Base-by-base conservation (phyloP, 169 alveolate species). In the Plasmodium gallinaceum region DNA sequence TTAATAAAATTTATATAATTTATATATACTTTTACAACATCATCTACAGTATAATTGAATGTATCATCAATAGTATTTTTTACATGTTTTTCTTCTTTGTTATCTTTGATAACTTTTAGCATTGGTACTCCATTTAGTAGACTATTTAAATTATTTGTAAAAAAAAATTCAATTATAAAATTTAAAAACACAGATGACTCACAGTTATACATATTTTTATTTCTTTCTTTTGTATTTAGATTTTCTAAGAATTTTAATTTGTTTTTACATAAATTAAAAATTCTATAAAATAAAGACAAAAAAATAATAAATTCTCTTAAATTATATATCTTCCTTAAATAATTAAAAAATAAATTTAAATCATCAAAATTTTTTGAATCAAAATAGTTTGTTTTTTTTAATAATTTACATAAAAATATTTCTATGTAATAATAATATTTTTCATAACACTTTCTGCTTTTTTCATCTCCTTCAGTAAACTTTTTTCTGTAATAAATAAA, bases 351-450 rank as follows among this genome's bases (percentile, higher is more conserved):
- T 42, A 86, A 20, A 60, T 57, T 46, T 22, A 86, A 51, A 58
- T 70, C 88, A 42, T 86, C 92, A 32, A 71, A 64, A 46, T 45
- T 16, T 5, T 8, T 0, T 7, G 71, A 18, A 65, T 86, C 88
- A 52, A 86, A 86, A 86, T 58, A 60, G 26, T 70, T 60, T 64
- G 92, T 86, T 73, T 86, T 86, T 65, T 51, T 86, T 43, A 86
- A 64, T 24, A 86, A 39, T 54, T 22, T 58, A 52, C 43, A 74
- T n/a, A 86, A 4, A 58, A 86, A 39, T 39, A 42, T 14, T 65
- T 86, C 92, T 54, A 70, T 46, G 32, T 26, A 22, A 26, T 39
- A 32, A 65, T 83, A 83, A 66, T 68, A 68, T 65, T 26, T 65
- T 46, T 70, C 64, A 61, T 8, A 24, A 1, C 0, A 2, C 42